Evolutionary conservation across 2,329 filamentous ascomycete genomes (phyloP), one percentile per base, ranked within the genome.

Genomic region (Pseudogymnoascus pannorum): DNA sequence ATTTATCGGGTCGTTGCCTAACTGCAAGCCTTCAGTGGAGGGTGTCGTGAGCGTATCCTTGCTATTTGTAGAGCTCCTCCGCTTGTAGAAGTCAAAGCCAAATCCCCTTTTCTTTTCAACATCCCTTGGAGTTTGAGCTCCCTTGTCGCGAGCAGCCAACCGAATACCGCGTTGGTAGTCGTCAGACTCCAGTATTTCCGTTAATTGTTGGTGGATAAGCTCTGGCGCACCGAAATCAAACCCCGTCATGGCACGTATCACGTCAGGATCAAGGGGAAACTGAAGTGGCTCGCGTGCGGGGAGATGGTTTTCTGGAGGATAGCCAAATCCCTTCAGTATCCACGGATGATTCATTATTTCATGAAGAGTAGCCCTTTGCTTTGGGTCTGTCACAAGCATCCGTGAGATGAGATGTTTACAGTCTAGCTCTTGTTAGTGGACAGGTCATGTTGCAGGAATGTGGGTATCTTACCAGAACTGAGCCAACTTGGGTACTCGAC

Each of bases 401-500:
- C 92, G 85, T 0, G 92, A 92, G 61, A 99, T 91, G 57, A 99
- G 83, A 73, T 92, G 87, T 67, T 91, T 92, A 75, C 94, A 97
- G 78, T 99, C 94, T 97, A 61, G 31, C 18, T 3, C 31, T 48
- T 20, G 68, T 82, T 72, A 81, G 76, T 63, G 68, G 29, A 61
- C 35, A 5, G 26, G 1, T 31, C 5, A 29, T 18, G 14, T 29
- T 67, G 57, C 66, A 67, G 57, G 14, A 38, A 20, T 31, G 24
- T 48, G 16, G 57, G 36, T 31, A 60, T 16, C 14, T 24, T 38
- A 95, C 93, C 93, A 69, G 86, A 85, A 62, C 91, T 93, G 38
- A 99, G 79, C 86, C 94, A 97, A 63, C 87, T 90, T 2, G 94
- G 94, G 74, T 97, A 99, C 73, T 99, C 94, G 16, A 97, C 94